phyloP scores from a whole-genome alignment of 257 asterid genomes.

The Petunia axillaris region DNA sequence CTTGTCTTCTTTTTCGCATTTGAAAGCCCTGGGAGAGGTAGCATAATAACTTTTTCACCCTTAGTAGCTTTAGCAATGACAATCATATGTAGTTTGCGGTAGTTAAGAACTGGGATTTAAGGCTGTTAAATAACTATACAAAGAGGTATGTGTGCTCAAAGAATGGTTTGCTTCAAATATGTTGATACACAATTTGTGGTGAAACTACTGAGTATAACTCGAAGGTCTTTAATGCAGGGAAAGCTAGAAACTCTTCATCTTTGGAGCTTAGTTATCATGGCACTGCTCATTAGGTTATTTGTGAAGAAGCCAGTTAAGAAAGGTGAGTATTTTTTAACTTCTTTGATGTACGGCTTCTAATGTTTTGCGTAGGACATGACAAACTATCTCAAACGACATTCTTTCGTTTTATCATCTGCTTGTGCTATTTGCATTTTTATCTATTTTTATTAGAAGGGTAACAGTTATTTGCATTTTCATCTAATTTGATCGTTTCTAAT shows the following conservation, averaged over 20 bases:
- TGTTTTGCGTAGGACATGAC: background rate
- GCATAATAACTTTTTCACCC: background rate
- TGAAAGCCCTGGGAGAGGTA: background rate
- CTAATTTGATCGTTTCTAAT: background rate
- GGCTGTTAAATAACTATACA: background rate
- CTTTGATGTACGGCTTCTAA: background rate
- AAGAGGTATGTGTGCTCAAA: background rate
- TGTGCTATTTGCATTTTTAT: background rate
- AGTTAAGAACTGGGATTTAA: background rate
- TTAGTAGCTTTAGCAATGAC: background rate
- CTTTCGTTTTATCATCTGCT: background rate
- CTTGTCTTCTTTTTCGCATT: too few species aligned
- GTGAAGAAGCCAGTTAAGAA: constrained; percentile 57
- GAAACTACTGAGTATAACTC: constrained; percentile 20
- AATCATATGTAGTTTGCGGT: background rate
- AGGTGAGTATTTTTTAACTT: constrained; percentile 47
- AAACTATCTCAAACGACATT: constrained; percentile 3
- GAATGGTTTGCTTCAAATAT: background rate
- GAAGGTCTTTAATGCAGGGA: constrained; percentile 37
- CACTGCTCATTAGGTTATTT: constrained; percentile 35
- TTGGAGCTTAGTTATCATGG: constrained; percentile 50
- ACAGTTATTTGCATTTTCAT: too few species aligned
- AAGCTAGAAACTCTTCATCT: constrained; percentile 40
- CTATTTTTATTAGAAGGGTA: too few species aligned
- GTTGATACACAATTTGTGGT: background rate